Conservation (phyloP, 2,329 filamentous ascomycete genomes). For the Amphichorda felina region DNA sequence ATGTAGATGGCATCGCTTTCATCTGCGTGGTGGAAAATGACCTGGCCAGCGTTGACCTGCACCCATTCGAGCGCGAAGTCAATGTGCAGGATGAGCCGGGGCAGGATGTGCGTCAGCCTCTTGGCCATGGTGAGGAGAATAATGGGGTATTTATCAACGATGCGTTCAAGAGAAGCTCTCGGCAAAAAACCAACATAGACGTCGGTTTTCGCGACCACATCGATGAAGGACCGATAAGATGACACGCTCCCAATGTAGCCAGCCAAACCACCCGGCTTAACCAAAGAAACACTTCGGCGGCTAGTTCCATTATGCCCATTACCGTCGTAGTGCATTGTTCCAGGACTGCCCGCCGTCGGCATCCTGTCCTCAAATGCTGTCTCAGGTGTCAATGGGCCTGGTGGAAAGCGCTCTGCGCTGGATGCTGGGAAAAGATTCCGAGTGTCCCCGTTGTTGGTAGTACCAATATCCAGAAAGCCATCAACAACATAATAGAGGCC, state of each 20-base stretch:
- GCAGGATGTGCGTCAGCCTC: constrained; percentile 76
- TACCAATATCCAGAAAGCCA: constrained; percentile 87
- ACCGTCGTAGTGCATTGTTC: constrained; percentile 8
- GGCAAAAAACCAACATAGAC: constrained; percentile 96
- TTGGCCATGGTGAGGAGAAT: constrained; percentile 95
- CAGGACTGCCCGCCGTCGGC: constrained; percentile 12
- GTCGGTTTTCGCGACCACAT: constrained; percentile 94
- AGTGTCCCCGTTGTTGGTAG: constrained; percentile 32
- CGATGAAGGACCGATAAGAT: constrained; percentile 90
- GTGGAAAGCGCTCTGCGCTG: constrained; percentile 7
- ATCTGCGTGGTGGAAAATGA: constrained; percentile 86
- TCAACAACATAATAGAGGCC: constrained; percentile 97
- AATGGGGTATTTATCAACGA: constrained; percentile 86
- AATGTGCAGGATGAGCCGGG: constrained; percentile 84
- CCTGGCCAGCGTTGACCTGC: constrained; percentile 88
- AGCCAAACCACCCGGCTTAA: constrained; percentile 88
- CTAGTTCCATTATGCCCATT: constrained; percentile 4
- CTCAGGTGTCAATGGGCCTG: constrained; percentile 1
- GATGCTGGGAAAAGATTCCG: constrained; percentile 20
- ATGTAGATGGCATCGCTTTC: constrained; percentile 98
- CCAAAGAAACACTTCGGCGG: constrained; percentile 69
- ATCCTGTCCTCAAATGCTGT: constrained; percentile 11
- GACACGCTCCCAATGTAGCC: constrained; percentile 93
- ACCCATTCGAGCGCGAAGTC: constrained; percentile 98
- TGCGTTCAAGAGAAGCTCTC: constrained; percentile 71